A percentile compares a stretch with the other conserved stretches of the same genome.
Evolutionary conservation across 306 rosid genomes (phyloP).

Genomic region (Luffa aegyptiaca): DNA sequence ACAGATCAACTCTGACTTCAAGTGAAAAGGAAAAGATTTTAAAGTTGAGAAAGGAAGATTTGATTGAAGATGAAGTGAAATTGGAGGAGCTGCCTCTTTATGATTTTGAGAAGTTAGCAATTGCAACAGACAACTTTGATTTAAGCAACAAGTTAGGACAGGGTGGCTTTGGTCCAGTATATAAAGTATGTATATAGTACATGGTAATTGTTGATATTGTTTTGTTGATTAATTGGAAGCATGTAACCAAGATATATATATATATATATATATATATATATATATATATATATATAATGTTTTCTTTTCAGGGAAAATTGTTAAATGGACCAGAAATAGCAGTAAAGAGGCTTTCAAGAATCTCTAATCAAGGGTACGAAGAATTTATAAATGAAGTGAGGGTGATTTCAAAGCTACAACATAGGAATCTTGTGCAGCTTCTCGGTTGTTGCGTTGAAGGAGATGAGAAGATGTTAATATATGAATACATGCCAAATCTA

Average conservation of each 20-base stretch:
- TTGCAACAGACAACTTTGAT: slow-evolving; percentile 34
- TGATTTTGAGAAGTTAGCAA: slow-evolving; percentile 24
- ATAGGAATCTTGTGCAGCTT: slow-evolving; percentile 28
- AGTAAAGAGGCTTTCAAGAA: slow-evolving; percentile 28
- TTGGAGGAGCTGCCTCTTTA: slow-evolving; percentile 30
- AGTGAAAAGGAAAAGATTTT: neutral
- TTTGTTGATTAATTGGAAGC: neutral
- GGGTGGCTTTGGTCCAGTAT: slow-evolving; percentile 8
- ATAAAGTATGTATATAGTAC: neutral
- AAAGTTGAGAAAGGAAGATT: neutral
- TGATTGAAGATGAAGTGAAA: slow-evolving; percentile 8
- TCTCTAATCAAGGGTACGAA: slow-evolving; percentile 22
- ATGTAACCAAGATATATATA: neutral
- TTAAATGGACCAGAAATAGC: slow-evolving; percentile 36
- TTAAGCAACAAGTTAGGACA: slow-evolving; percentile 16
- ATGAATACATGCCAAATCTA: neutral
- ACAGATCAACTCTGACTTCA: neutral
- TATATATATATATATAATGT: no score
- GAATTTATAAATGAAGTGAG: slow-evolving; percentile 3
- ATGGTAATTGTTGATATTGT: neutral
- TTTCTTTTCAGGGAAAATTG: slow-evolving; percentile 16
- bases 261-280: no score
- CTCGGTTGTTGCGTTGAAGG: neutral
- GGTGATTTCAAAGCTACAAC: neutral
- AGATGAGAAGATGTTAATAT: slow-evolving; percentile 1